Base-by-base conservation (phyloP, 495 filamentous ascomycete genomes). In the Penicillium simplicissimum region DNA sequence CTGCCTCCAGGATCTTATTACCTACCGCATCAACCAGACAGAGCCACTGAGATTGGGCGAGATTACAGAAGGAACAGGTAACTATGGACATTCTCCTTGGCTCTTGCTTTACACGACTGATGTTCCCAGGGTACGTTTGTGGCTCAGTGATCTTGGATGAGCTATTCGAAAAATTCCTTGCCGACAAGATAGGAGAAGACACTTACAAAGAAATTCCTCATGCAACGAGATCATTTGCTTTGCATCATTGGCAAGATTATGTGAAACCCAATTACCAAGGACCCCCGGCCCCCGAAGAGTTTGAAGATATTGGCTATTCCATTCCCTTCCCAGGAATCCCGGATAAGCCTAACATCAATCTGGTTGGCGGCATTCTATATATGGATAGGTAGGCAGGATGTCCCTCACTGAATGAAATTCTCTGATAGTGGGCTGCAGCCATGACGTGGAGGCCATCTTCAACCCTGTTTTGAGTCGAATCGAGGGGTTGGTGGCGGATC, bases 401-500 rank as follows among this genome's bases (percentile, higher is more conserved):
- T 13, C 42, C 19, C 2, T 10, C 3, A 21, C 9, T 21, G 8
- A 11, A 45, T 17, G 19, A 2, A 11, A 11, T 8, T 45, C 17
- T 11, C 17, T 61, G 21, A 64, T 14, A 0, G 6, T 14, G 25
- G 23, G 0, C 28, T 4, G 34, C 25, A 78, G 74, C 14, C 53
- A 68, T 1, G 79, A 85, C 21, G 59, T 87, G 21, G 68, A 79
- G 38, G 70, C 58, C 8, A 83, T 87, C 49, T 87, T 87, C 61
- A 81, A 87, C 45, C 82, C 81, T 3, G 81, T 90, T 17, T 74
- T 88, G 1, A 60, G 74, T 17, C 75, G 87, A 36, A 82, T 90
- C 13, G 75, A 88, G 42, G 71, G 79, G 23, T 74, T 90, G 2
- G 82, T 91, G 23, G 75, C 81, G 47, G 77, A 84, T 3, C 88